phyloP scores from a whole-genome alignment of 768 basidiomycete genomes.

The Boletus subcaerulescens region DNA sequence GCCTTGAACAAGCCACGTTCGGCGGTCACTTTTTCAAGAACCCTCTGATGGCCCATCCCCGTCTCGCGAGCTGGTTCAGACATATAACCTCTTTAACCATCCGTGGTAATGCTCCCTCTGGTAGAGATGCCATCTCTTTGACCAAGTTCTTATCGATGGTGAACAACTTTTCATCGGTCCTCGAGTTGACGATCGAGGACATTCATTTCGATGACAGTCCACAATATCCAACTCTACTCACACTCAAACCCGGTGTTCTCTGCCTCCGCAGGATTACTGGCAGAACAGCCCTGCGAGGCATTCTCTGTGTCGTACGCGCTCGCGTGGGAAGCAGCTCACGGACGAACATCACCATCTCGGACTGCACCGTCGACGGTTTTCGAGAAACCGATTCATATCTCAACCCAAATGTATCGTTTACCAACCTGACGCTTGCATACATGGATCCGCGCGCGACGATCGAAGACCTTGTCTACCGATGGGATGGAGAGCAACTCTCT shows the following conservation, averaged over 20 bases:
- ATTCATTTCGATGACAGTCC: slow-evolving; percentile 1
- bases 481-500: slow-evolving; percentile 4
- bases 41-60: neutral
- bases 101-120: neutral
- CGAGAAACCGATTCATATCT: neutral
- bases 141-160: slow-evolving; percentile 3
- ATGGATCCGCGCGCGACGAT: neutral
- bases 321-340: neutral
- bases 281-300: neutral
- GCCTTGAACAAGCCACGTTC: neutral
- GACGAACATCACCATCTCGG: slow-evolving; percentile 1
- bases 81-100: slow-evolving; percentile 3
- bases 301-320: neutral
- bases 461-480: slow-evolving; percentile 4
- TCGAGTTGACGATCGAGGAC: slow-evolving; percentile 4
- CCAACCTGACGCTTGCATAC: slow-evolving; percentile 2
- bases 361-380: slow-evolving; percentile 2
- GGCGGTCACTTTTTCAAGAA: slow-evolving; percentile 6
- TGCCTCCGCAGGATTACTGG: slow-evolving; percentile 1
- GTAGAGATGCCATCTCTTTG: neutral
- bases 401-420: neutral
- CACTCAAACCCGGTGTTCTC: neutral
- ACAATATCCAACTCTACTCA: neutral
- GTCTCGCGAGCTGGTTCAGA: slow-evolving; percentile 6
- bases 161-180: slow-evolving; percentile 1